Evolutionary conservation across 768 basidiomycete species (phyloP).

Genomic region (Tricholoma furcatifolium): DNA sequence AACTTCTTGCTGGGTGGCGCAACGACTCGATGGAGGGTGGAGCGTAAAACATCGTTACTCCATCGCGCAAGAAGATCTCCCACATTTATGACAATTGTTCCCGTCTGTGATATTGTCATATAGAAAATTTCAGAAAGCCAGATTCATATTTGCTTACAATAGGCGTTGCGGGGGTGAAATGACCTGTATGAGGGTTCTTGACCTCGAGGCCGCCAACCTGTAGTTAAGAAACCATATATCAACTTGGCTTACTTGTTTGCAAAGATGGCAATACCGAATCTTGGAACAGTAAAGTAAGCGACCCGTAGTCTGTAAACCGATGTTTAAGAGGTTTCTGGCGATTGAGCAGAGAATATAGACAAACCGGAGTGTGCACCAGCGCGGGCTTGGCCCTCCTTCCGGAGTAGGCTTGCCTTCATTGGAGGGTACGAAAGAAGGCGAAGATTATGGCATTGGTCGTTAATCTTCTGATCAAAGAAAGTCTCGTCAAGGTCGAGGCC

Average conservation of each 20-base stretch:
- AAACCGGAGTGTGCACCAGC: slow-evolving; percentile 81
- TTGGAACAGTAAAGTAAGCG: background rate
- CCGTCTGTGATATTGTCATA: slow-evolving; percentile 45
- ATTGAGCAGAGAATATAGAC: background rate
- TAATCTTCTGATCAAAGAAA: slow-evolving; percentile 74
- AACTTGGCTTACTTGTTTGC: background rate
- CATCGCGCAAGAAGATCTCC: slow-evolving; percentile 81
- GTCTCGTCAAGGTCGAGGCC: slow-evolving; percentile 70
- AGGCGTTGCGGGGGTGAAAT: slow-evolving; percentile 71
- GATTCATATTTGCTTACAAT: slow-evolving; percentile 62
- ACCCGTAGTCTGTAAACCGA: background rate
- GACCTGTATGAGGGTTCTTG: slow-evolving; percentile 72
- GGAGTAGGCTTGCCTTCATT: slow-evolving; percentile 57
- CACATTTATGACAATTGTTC: slow-evolving; percentile 80
- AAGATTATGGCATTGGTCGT: slow-evolving; percentile 80
- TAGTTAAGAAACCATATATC: background rate
- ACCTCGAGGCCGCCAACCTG: slow-evolving; percentile 82
- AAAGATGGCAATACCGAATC: background rate
- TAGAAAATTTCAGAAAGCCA: background rate
- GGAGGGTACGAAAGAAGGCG: slow-evolving; percentile 81
- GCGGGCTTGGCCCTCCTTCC: slow-evolving; percentile 67
- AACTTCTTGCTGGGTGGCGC: slow-evolving; percentile 57
- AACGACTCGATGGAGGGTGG: slow-evolving; percentile 82
- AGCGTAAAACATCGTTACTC: slow-evolving; percentile 79
- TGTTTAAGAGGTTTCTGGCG: background rate